Base-by-base conservation (phyloP, 495 filamentous ascomycete species). In the Aspergillus indologenus region DNA sequence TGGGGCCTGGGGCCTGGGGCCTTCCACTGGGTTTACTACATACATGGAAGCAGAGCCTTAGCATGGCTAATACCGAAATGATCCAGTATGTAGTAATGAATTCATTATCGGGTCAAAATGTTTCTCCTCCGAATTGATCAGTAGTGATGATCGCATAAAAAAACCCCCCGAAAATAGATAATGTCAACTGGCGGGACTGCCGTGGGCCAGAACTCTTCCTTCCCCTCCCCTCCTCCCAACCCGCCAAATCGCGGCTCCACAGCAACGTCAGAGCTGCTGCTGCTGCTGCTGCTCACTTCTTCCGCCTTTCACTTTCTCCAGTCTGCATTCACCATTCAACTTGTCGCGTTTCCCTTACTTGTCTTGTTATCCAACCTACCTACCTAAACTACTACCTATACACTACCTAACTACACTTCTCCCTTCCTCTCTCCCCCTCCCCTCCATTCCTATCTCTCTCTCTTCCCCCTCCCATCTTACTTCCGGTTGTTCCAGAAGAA, bases 231-330 rank as follows among this genome's bases (percentile, higher is more conserved):
- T 22, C 48, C 48, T 34, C 46, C 21, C 22, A 45, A 24, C 34
- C 57, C 57, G 57, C 50, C 40, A 59, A 59, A 53, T 43, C 40
- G 45, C 51, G 47, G 22, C 62, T 61, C 62, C 62, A 64, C 62
- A 58, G 45, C 62, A 64, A 64, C 62, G 62, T 64, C 62, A 64
- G 62, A 64, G 58, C 54, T 58, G 54, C 51, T 49, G 34, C 56
- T 31, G 20, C 50, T 50, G 48, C 49, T 26, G 26, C 26, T 29
- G 26, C 26, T 29, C 26, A 29, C 31, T 22, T 57, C 48, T 45
- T 51, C 57, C 56, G 57, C 57, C 44, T 52, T 56, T 60, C 58
- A 50, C 51, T 54, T 22, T 45, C 48, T 51, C 40, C n/a, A n/a
- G n/a, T 19, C 31, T 15, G 53, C 43, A 44, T 55, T 22, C 45